Evolutionary conservation across 805 yeast species (phyloP), one percentile per base, ranked within the genome.

Genomic region (Lipomyces kockii): DNA sequence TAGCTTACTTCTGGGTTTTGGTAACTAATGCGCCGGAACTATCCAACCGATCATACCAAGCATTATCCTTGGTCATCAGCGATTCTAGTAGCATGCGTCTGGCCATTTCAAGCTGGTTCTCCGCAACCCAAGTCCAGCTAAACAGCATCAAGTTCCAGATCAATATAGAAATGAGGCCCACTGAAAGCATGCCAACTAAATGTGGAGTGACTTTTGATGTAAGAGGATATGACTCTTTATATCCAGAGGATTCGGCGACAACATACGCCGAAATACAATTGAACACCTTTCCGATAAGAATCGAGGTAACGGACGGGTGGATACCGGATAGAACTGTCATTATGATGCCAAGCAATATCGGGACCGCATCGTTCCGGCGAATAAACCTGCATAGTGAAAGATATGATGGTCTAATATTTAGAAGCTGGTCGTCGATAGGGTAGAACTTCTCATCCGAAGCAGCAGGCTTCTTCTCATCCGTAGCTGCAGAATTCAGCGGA

Each of bases 41-140:
- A 17, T 67, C 71, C 35, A 66, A 25, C 11, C 58, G 59, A 29
- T 68, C 71, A 46, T 67, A 67, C 68, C 71, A 69, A 2, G 67
- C 46, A 14, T 17, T 58, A 4, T 56, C 37, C 35, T 62, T 61
- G 5, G 25, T 20, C 62, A 69, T 17, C 7, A 69, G 39, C 12
- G 68, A 55, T 5, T 61, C 66, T 8, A 58, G 17, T 3, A 69
- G 22, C 37, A 22, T n/a, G 2, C 11, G 8, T 20, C 68, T 34
- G 7, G 72, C 72, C 11, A 37, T 32, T 25, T 61, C 71, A 14
- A 63, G 43, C 51, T 69, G 72, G 37, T 54, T 59, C 34, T 69
- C 72, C 2, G 72, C 37, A 62, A 69, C 68, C 59, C 63, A 62
- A 20, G 56, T 60, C 35, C 65, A 66, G n/a, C 46, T 20, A 46